Conservation (phyloP, 176 grass and related monocot species). For the Lolium perenne region DNA sequence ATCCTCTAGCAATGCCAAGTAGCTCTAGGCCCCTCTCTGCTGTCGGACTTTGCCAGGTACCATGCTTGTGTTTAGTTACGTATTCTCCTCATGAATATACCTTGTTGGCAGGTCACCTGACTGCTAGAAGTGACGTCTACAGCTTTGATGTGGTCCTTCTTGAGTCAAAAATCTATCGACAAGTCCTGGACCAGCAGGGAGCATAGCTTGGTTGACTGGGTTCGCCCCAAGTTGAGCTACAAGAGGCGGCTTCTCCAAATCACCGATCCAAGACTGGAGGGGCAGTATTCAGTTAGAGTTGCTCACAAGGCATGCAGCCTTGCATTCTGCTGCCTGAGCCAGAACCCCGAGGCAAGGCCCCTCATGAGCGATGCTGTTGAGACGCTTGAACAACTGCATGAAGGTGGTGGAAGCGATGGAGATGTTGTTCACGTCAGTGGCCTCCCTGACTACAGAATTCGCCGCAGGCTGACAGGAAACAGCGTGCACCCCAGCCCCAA, state of each 20-base stretch:
- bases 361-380: conserved; percentile 92
- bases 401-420: conserved; percentile 43
- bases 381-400: conserved; percentile 79
- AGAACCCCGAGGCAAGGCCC: conserved; percentile 88
- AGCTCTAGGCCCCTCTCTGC: too few species aligned
- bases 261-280: conserved; percentile 75
- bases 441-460: conserved; percentile 59
- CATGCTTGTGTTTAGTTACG: too few species aligned
- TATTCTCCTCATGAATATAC: conserved; percentile 35
- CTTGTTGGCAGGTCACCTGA: conserved; percentile 80
- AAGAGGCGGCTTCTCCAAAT: conserved; percentile 91
- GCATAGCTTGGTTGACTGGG: conserved; percentile 92
- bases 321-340: conserved; percentile 93
- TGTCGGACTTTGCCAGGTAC: too few species aligned
- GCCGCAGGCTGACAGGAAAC: conserved; percentile 48
- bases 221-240: conserved; percentile 81
- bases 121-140: conserved; percentile 93
- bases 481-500: conserved; percentile 53
- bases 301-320: conserved; percentile 94
- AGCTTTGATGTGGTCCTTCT: conserved; percentile 92
- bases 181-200: conserved; percentile 91
- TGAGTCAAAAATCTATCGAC: conserved; percentile 86
- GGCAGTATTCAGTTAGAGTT: conserved; percentile 71
- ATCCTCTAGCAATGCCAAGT: too few species aligned
- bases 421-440: conserved; percentile 34